Percentiles rank a stretch among this genome's conserved stretches.
These are phyloP conservation scores for Leishmania tropica DNA, from an alignment of 208 protist species.

Conservation along the genomic window DNA sequence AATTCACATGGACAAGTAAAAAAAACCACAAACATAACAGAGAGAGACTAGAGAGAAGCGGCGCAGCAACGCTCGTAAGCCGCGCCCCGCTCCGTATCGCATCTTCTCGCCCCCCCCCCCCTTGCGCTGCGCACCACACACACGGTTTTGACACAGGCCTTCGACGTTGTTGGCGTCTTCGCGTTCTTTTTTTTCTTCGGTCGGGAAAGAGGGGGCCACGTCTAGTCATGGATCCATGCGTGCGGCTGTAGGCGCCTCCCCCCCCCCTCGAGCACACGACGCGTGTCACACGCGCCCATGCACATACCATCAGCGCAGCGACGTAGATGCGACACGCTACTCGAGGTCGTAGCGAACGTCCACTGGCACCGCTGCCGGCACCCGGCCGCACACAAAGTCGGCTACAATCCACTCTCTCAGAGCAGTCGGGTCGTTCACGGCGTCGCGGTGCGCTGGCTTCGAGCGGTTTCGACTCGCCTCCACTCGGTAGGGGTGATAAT, in stretches of 20 bases:
- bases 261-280: too few relatives aligned
- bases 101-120: too few relatives aligned
- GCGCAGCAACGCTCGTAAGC: background rate
- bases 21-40: background rate
- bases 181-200: background rate
- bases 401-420: constrained; percentile 58
- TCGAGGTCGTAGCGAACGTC: constrained; percentile 54
- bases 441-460: constrained; percentile 54
- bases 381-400: constrained; percentile 69
- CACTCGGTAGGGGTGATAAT: constrained; percentile 46
- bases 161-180: background rate
- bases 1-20: background rate
- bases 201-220: too few relatives aligned
- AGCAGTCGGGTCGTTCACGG: constrained; percentile 56
- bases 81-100: background rate
- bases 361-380: constrained; percentile 20
- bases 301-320: constrained; percentile 17
- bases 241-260: too few relatives aligned
- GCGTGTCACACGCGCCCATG: background rate
- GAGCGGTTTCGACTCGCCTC: constrained; percentile 12
- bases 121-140: background rate
- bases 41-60: background rate
- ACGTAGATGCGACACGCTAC: background rate
- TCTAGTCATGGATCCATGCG: background rate
- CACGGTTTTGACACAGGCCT: background rate